Conservation (phyloP, 2,329 filamentous ascomycete genomes). For the Cladosporium austrohemisphaericum region DNA sequence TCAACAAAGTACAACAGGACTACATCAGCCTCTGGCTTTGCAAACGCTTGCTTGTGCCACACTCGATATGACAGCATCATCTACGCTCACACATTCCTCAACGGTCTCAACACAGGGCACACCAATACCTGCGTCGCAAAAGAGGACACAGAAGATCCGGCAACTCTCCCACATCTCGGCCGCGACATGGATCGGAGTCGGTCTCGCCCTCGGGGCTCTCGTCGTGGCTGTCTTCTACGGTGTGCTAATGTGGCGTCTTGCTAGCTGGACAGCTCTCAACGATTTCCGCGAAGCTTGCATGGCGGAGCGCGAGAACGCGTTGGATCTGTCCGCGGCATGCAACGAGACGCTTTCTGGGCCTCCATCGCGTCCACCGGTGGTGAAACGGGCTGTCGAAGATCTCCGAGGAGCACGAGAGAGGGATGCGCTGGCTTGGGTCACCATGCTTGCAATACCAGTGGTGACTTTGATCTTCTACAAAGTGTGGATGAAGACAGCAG, state of each 20-base stretch:
- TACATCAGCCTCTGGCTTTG: too few species aligned
- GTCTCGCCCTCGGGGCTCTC: not conserved
- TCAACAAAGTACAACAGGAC: too few species aligned
- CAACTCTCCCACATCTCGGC: not conserved
- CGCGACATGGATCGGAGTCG: not conserved
- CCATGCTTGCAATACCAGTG: too few species aligned
- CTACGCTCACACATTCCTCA: too few species aligned
- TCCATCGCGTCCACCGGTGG: not conserved
- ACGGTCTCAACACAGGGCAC: too few species aligned
- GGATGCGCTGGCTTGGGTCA: too few species aligned
- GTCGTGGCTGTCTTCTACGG: slow-evolving; percentile 1
- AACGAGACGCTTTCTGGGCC: not conserved
- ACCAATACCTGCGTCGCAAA: too few species aligned
- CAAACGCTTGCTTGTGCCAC: too few species aligned
- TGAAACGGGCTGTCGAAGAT: not conserved
- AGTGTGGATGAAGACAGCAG: too few species aligned
- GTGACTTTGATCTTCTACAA: too few species aligned
- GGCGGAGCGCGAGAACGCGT: not conserved
- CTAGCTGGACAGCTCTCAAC: slow-evolving; percentile 4
- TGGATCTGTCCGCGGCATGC: not conserved
- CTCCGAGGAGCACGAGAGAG: too few species aligned
- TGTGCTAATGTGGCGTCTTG: not conserved
- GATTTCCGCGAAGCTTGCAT: slow-evolving; percentile 10
- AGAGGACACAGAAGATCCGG: not conserved
- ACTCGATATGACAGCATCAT: too few species aligned